A percentile compares a stretch with the other conserved stretches of the same genome.
phyloP scores from a whole-genome alignment of 192 early-diverging fungal species.

The Thoreauomyces humboldtii region DNA sequence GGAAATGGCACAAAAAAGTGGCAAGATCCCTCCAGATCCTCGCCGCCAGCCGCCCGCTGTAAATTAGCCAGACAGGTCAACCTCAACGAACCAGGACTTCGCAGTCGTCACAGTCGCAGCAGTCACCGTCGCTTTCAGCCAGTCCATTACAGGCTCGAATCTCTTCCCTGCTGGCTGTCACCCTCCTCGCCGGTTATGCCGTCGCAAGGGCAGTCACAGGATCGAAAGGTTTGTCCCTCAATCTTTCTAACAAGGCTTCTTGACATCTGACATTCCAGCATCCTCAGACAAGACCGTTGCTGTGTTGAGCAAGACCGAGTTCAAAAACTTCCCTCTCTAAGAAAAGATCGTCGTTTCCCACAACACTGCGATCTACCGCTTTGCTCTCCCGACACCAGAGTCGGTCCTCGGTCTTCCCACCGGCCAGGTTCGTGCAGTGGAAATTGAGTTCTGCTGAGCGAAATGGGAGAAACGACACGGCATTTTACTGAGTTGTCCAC shows the following conservation, averaged over 20 bases:
- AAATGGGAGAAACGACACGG: not conserved
- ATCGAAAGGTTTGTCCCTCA: not conserved
- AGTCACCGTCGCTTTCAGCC: not conserved
- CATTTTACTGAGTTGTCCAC: not conserved
- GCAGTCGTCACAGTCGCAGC: slow-evolving; percentile 12
- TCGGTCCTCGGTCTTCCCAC: slow-evolving; percentile 82
- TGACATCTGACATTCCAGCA: not conserved
- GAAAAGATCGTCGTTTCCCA: slow-evolving; percentile 74
- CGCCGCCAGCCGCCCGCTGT: too few relatives aligned
- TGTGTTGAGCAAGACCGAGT: slow-evolving; percentile 30
- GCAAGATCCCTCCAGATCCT: too few relatives aligned
- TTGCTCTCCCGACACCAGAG: slow-evolving; percentile 69
- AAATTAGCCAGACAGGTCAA: too few relatives aligned
- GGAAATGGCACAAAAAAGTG: too few relatives aligned
- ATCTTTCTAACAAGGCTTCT: not conserved
- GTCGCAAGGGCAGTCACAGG: not conserved
- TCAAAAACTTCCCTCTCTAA: slow-evolving; percentile 45
- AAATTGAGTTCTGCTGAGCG: too few relatives aligned
- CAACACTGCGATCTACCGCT: slow-evolving; percentile 87
- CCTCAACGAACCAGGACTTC: too few relatives aligned
- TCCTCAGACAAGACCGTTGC: not conserved
- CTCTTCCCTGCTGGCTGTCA: slow-evolving; percentile 2
- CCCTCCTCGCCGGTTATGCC: slow-evolving; percentile 7
- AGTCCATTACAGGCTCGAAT: slow-evolving; percentile 9
- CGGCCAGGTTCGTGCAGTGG: slow-evolving; percentile 59